Base-by-base conservation (phyloP, 140 eudicot genomes). In the Flaveria floridana region DNA sequence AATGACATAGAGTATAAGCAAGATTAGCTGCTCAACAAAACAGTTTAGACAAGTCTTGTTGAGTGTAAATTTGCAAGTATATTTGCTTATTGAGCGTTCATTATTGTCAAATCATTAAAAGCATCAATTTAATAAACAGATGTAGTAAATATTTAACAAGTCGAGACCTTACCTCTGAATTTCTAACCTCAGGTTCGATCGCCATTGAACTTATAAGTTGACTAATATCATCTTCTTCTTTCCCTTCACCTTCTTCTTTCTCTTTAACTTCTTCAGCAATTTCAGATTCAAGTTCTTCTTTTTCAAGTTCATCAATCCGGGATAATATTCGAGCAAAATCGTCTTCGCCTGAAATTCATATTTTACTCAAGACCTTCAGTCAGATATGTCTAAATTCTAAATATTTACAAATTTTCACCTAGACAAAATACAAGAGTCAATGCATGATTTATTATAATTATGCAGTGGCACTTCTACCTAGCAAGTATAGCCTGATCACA, bases 291-390 rank as follows among this genome's bases (percentile, higher is more conserved):
- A 78, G 87, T 81, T 93, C 97, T 80, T 89, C 86, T 71, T 83
- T 88, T 79, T 93, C 97, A 80, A 93, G 97, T 84, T 93, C 97
- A 59, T 82, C 96, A 41, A 93, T 82, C 55, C 96, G 81, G 18
- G 96, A 57, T 53, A 86, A 67, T 1, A 93, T 78, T 26, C 85
- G 91, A 67, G 85, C 87, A 85, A 77, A 93, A 74, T 90, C 94
- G 72, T 88, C 97, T 52, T 86, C 96, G 50, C 25, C 83, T 67
- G 75, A 23, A 63, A 30, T 30, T 3, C 37, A 30, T 3, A 30
- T 30, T 30, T 30, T 30, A 30, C 37, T 30, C 37, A 30, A 30
- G 37, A 30, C 6, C 37, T 30, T 30, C 6, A 0, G 37, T 30
- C 37, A 30, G 37, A 2, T 3, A 30, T 30, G 37, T 30, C 37